Evolutionary conservation across 2,329 filamentous ascomycete genomes (phyloP).

Genomic region (Cercospora zeina): DNA sequence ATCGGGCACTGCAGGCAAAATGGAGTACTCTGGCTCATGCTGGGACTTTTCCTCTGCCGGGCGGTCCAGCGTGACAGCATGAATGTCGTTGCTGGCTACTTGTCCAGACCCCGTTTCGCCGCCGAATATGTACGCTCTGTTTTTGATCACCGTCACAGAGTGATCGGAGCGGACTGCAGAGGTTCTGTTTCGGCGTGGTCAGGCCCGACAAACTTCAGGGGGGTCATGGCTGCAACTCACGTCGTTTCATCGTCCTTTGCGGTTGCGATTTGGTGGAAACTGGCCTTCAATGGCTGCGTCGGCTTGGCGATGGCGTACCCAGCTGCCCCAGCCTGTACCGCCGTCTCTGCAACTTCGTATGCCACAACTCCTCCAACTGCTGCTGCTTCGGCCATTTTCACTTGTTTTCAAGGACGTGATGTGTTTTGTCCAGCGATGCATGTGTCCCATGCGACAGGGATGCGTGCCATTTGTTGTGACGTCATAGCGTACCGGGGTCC

Average conservation of each 20-base stretch:
- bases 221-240: conserved; percentile 17
- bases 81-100: conserved; percentile 47
- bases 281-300: conserved; percentile 47
- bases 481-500: neutral
- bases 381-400: conserved; percentile 25
- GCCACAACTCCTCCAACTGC: conserved; percentile 23
- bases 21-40: conserved; percentile 44
- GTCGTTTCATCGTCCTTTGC: conserved; percentile 41
- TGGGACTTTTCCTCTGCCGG: conserved; percentile 38
- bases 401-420: neutral
- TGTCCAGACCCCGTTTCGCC: conserved; percentile 42
- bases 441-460: neutral
- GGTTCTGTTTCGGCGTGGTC: conserved; percentile 26
- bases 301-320: conserved; percentile 41
- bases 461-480: neutral
- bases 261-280: conserved; percentile 46
- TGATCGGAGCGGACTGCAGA: conserved; percentile 42
- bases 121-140: conserved; percentile 51
- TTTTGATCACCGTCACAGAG: conserved; percentile 44
- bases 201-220: neutral
- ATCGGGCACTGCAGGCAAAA: conserved; percentile 46
- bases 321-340: conserved; percentile 19
- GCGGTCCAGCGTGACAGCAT: conserved; percentile 41
- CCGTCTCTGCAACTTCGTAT: conserved; percentile 24
- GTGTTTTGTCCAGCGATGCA: conserved; percentile 3